phyloP scores from a whole-genome alignment of 768 basidiomycete genomes.

The Favolaschia claudopus region DNA sequence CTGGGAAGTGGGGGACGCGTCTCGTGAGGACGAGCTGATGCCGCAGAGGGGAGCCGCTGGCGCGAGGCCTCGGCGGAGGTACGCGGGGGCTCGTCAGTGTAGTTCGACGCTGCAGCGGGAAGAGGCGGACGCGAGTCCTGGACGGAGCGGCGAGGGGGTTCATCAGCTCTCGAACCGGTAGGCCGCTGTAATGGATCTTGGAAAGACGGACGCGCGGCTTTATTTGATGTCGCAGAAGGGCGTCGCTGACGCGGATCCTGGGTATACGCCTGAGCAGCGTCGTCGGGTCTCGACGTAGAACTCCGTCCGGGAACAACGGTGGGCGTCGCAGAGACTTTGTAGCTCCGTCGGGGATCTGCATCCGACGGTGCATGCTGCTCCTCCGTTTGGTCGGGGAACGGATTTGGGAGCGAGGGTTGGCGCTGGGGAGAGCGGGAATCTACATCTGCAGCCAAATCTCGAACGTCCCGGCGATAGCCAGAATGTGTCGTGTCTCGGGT shows the following conservation, averaged over 20 bases:
- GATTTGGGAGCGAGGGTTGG: neutral
- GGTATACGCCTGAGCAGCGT: too few relatives aligned
- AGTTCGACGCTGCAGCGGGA: neutral
- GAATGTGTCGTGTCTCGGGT: constrained; percentile 5
- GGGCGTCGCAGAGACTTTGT: constrained; percentile 15
- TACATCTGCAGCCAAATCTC: neutral
- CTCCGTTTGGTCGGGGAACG: neutral
- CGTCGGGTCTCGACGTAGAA: too few relatives aligned
- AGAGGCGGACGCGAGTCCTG: neutral
- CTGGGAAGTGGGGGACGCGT: neutral
- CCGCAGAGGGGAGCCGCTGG: neutral
- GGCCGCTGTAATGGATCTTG: neutral
- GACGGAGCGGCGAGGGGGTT: neutral
- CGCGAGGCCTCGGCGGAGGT: neutral
- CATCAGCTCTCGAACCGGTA: neutral
- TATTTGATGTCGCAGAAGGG: neutral
- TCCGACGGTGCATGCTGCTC: neutral
- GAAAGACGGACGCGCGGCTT: too few relatives aligned
- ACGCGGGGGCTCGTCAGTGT: neutral
- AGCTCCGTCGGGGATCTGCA: neutral
- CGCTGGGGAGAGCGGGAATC: neutral
- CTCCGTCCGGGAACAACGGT: constrained; percentile 14
- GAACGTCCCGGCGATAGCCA: neutral
- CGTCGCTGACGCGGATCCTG: too few relatives aligned
- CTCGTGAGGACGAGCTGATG: neutral